Conservation (phyloP, 2,329 filamentous ascomycete species). For the Clonostachys chloroleuca region DNA sequence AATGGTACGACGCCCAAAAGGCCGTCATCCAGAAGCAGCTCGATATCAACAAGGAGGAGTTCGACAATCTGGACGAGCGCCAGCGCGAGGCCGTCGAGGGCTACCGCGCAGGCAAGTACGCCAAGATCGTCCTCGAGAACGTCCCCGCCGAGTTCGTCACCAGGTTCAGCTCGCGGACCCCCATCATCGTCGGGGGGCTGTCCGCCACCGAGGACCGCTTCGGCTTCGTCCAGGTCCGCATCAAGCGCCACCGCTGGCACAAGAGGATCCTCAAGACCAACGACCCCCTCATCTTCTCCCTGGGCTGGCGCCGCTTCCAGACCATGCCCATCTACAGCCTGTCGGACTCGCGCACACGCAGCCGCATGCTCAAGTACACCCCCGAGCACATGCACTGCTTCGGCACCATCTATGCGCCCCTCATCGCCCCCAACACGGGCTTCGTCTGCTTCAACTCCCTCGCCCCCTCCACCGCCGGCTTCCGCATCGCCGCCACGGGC, state of each 20-base stretch:
- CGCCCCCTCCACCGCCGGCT: slow-evolving; percentile 78
- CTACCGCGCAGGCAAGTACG: slow-evolving; percentile 88
- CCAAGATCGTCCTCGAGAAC: slow-evolving; percentile 81
- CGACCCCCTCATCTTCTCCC: slow-evolving; percentile 92
- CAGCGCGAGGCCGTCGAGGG: slow-evolving; percentile 85
- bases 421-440: slow-evolving; percentile 92
- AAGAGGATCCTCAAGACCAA: slow-evolving; percentile 99
- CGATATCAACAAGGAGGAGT: slow-evolving; percentile 94
- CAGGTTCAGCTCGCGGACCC: slow-evolving; percentile 76
- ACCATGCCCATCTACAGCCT: slow-evolving; percentile 90
- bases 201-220: slow-evolving; percentile 92
- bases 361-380: slow-evolving; percentile 98
- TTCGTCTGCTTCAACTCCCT: slow-evolving; percentile 93
- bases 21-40: slow-evolving; percentile 91
- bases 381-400: slow-evolving; percentile 99
- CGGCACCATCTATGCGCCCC: slow-evolving; percentile 88
- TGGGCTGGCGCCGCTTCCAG: slow-evolving; percentile 96
- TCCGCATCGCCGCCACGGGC: slow-evolving; percentile 91
- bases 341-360: slow-evolving; percentile 86
- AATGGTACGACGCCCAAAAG: slow-evolving; percentile 98
- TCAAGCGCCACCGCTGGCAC: slow-evolving; percentile 98
- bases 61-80: slow-evolving; percentile 78
- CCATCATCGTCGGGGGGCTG: slow-evolving; percentile 86
- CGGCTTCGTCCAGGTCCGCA: slow-evolving; percentile 90
- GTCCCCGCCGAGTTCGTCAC: slow-evolving; percentile 88